A percentile compares a stretch with the other conserved stretches of the same genome.
Conservation (phyloP, 2,329 filamentous ascomycete species). For the Penicillium hesseltinei region DNA sequence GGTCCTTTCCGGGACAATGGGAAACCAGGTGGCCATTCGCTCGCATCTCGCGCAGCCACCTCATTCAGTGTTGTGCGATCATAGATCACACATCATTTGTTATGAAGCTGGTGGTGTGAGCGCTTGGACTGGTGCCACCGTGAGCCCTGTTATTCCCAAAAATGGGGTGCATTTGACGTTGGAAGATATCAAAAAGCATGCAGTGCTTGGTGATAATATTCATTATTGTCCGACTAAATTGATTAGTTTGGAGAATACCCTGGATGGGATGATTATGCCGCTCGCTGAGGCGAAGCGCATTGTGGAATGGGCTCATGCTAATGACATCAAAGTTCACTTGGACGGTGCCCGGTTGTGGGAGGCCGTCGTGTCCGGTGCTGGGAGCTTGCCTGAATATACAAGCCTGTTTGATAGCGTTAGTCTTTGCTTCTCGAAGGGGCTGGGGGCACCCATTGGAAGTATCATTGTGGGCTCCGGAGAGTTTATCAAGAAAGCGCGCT, state of each 20-base stretch:
- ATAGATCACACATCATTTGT: constrained; percentile 72
- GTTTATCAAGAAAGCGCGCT: constrained; percentile 66
- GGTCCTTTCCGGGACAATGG: constrained; percentile 89
- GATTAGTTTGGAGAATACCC: constrained; percentile 82
- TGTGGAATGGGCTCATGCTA: constrained; percentile 63
- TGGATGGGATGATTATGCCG: constrained; percentile 76
- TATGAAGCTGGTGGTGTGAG: constrained; percentile 67
- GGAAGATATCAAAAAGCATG: constrained; percentile 68
- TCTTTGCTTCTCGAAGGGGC: constrained; percentile 77
- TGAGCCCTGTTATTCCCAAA: constrained; percentile 63
- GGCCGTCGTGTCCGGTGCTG: constrained; percentile 68
- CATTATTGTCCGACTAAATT: constrained; percentile 77
- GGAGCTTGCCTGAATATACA: constrained; percentile 65
- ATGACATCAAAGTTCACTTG: constrained; percentile 69
- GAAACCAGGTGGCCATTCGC: constrained; percentile 81
- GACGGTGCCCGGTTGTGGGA: constrained; percentile 84
- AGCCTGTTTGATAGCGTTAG: constrained; percentile 70
- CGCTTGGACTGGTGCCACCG: constrained; percentile 66
- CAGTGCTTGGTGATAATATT: constrained; percentile 63
- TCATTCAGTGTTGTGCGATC: constrained; percentile 75
- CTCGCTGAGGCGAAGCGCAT: constrained; percentile 69
- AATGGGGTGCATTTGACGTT: constrained; percentile 74
- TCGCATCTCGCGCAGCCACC: constrained; percentile 77
- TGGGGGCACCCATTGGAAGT: constrained; percentile 77
- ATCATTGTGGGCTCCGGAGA: constrained; percentile 62